Conservation (phyloP, 495 filamentous ascomycete species). For the Xylaria castorea region DNA sequence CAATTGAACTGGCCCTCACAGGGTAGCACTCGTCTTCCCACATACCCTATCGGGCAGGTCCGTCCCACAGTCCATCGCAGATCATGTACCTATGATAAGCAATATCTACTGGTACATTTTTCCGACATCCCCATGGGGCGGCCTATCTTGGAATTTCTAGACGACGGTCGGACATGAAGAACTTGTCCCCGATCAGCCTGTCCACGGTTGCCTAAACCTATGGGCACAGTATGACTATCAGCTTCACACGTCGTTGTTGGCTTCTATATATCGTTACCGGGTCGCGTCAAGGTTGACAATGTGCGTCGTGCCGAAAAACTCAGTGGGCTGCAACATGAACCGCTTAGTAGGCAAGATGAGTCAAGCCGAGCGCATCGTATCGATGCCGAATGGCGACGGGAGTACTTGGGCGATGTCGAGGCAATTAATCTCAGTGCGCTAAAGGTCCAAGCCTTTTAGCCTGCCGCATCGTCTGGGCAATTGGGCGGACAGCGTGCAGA, state of each 20-base stretch:
- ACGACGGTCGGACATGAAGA: neutral
- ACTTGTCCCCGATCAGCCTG: neutral
- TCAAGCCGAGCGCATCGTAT: neutral
- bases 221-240: too few relatives aligned
- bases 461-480: constrained; percentile 22
- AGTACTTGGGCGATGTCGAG: constrained; percentile 13
- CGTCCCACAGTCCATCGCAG: constrained; percentile 26
- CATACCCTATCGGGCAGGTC: constrained; percentile 38
- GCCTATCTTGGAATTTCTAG: neutral
- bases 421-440: constrained; percentile 21
- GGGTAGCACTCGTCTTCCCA: constrained; percentile 30
- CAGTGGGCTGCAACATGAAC: neutral
- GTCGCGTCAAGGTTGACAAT: neutral
- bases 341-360: neutral
- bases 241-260: neutral
- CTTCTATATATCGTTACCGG: neutral
- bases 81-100: constrained; percentile 19
- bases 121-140: constrained; percentile 1
- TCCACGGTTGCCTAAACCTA: neutral
- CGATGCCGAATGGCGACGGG: neutral
- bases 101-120: constrained; percentile 1
- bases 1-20: constrained; percentile 18
- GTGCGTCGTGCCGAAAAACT: neutral
- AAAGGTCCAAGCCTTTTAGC: constrained; percentile 36
- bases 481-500: neutral